A percentile compares a stretch with the other conserved stretches of the same genome.
Conservation (phyloP, 148 eudicot genomes). For the Nyssa sinensis region DNA sequence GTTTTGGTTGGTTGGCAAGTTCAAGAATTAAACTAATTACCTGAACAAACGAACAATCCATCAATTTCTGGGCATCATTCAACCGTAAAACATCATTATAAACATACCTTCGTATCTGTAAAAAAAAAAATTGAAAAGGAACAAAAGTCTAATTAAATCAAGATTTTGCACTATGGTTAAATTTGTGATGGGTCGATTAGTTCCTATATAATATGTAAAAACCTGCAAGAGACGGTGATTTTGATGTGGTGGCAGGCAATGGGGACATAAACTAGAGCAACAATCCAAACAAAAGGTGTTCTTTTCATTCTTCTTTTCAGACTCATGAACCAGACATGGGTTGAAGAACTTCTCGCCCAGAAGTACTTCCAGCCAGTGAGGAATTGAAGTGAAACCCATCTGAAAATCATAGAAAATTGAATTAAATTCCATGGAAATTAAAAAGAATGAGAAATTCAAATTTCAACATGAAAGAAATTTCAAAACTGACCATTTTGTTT, state of each 20-base stretch:
- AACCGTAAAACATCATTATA: slow-evolving; percentile 52
- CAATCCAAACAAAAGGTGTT: slow-evolving; percentile 56
- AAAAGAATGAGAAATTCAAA: background rate
- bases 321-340: slow-evolving; percentile 40
- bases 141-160: background rate
- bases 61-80: slow-evolving; percentile 38
- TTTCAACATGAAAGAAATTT: background rate
- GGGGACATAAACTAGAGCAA: slow-evolving; percentile 40
- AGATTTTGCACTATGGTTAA: background rate
- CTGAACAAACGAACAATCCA: slow-evolving; percentile 48
- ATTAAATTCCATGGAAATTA: background rate
- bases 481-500: background rate
- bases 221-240: slow-evolving; percentile 49
- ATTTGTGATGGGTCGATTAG: background rate
- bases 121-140: background rate
- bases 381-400: slow-evolving; percentile 40
- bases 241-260: slow-evolving; percentile 44
- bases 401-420: background rate
- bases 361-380: slow-evolving; percentile 38
- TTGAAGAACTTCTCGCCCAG: slow-evolving; percentile 45
- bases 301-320: slow-evolving; percentile 38
- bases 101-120: slow-evolving; percentile 53
- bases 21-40: slow-evolving; percentile 18
- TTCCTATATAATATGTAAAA: background rate
- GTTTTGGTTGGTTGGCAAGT: background rate